These are phyloP conservation scores for Cercospora sp. DNA, from an alignment of 2,329 filamentous ascomycete species.

Conservation along the genomic window DNA sequence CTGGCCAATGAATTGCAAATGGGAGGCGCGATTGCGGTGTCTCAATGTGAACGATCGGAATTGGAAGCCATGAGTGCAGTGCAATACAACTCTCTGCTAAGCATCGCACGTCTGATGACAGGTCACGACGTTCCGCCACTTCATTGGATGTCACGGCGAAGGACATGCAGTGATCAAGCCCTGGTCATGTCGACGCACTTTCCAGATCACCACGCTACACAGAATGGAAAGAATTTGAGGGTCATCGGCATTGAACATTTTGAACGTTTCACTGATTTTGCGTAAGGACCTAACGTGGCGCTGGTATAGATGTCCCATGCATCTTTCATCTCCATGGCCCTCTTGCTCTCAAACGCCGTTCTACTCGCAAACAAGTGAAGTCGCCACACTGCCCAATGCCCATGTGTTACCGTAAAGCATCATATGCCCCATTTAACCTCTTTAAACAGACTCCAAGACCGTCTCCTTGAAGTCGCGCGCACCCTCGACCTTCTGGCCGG, in stretches of 20 bases:
- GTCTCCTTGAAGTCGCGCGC: slow-evolving; percentile 95
- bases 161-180: too few species aligned
- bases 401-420: slow-evolving; percentile 21
- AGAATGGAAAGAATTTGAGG: not conserved
- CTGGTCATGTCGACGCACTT: not conserved
- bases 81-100: not conserved
- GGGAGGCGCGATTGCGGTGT: not conserved
- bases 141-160: not conserved
- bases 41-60: not conserved
- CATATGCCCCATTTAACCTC: slow-evolving; percentile 21
- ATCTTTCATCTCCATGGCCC: slow-evolving; percentile 26
- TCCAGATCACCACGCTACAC: not conserved
- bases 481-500: slow-evolving; percentile 89
- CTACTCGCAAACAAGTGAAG: slow-evolving; percentile 30
- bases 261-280: slow-evolving; percentile 32
- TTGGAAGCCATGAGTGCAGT: too few species aligned
- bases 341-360: slow-evolving; percentile 31
- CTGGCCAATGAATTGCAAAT: too few species aligned
- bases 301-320: slow-evolving; percentile 25
- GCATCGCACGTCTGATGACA: not conserved
- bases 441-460: slow-evolving; percentile 90
- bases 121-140: not conserved
- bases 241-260: slow-evolving; percentile 17
- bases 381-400: slow-evolving; percentile 29
- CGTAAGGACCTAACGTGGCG: slow-evolving; percentile 29